Conservation (phyloP, 352 stramenopile genomes). For the Phytophthora pinifolia region DNA sequence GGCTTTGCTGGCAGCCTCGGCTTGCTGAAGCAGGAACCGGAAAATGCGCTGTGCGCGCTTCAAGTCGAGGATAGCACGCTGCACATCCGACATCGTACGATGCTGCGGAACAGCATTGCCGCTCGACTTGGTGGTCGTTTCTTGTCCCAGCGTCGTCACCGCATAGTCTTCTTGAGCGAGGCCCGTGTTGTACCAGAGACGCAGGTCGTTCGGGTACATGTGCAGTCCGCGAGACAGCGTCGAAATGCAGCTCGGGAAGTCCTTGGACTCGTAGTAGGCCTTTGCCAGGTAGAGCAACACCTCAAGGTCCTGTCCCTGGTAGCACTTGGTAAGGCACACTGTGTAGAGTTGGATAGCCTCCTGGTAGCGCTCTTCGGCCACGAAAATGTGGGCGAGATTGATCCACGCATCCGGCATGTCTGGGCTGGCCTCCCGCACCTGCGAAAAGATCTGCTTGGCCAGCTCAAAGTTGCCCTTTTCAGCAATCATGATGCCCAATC, state of each 20-base stretch:
- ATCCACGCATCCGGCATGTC: constrained; percentile 96
- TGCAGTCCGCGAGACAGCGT: constrained; percentile 79
- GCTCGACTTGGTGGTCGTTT: constrained; percentile 44
- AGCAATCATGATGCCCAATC: constrained; percentile 97
- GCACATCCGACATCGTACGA: constrained; percentile 87
- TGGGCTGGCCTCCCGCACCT: constrained; percentile 94
- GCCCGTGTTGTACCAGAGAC: constrained; percentile 86
- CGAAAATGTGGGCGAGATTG: constrained; percentile 97
- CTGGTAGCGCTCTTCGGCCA: constrained; percentile 95
- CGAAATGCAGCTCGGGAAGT: constrained; percentile 87
- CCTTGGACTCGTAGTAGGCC: constrained; percentile 89
- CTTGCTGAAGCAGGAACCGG: constrained; percentile 73
- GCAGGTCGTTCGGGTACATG: constrained; percentile 76
- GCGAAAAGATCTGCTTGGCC: constrained; percentile 96
- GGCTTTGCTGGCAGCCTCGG: constrained; percentile 35
- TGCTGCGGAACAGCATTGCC: constrained; percentile 42
- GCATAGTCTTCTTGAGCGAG: constrained; percentile 88
- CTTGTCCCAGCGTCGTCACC: constrained; percentile 77
- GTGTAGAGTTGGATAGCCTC: constrained; percentile 96
- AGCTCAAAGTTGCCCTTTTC: constrained; percentile 97
- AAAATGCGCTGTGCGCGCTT: constrained; percentile 86
- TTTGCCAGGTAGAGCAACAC: constrained; percentile 86
- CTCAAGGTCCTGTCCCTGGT: constrained; percentile 85
- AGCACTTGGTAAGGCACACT: constrained; percentile 90
- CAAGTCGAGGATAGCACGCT: constrained; percentile 84